Evolutionary conservation across 257 asterid species (phyloP).

Genomic region (Coffea eugenioides): DNA sequence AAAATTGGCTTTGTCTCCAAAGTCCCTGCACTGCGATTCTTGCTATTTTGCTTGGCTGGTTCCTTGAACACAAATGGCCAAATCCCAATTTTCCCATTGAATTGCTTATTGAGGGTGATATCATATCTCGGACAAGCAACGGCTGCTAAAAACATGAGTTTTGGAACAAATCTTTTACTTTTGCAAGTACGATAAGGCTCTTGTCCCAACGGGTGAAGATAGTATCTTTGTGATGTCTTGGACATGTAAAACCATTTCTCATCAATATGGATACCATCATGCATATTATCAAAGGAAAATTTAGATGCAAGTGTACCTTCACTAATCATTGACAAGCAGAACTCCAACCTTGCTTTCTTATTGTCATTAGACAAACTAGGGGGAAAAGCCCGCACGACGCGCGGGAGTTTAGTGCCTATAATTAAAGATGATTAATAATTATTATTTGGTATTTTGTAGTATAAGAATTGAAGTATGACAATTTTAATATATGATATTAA

Average conservation of each 20-base stretch:
- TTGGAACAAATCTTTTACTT: background rate
- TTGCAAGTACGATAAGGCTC: background rate
- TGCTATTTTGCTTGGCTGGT: background rate
- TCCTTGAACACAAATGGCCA: background rate
- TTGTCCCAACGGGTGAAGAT: background rate
- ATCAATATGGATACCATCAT: background rate
- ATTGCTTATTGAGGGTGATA: background rate
- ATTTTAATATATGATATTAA: too few species aligned
- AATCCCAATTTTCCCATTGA: background rate
- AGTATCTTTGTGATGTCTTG: background rate
- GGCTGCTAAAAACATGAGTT: slow-evolving; percentile 3
- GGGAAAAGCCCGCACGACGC: too few species aligned
- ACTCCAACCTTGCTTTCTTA: background rate
- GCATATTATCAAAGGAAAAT: background rate
- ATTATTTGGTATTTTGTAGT: too few species aligned
- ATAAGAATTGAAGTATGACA: too few species aligned
- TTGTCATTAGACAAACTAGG: background rate
- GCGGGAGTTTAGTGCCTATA: too few species aligned
- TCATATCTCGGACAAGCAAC: slow-evolving; percentile 1
- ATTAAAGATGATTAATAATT: too few species aligned
- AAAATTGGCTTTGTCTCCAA: slow-evolving; percentile 6
- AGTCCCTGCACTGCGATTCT: background rate
- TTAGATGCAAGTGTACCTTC: background rate
- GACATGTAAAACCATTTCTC: slow-evolving; percentile 8
- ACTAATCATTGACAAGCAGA: background rate